Evolutionary conservation across 2,329 filamentous ascomycete genomes (phyloP).

Genomic region (Cladosporium sp.): DNA sequence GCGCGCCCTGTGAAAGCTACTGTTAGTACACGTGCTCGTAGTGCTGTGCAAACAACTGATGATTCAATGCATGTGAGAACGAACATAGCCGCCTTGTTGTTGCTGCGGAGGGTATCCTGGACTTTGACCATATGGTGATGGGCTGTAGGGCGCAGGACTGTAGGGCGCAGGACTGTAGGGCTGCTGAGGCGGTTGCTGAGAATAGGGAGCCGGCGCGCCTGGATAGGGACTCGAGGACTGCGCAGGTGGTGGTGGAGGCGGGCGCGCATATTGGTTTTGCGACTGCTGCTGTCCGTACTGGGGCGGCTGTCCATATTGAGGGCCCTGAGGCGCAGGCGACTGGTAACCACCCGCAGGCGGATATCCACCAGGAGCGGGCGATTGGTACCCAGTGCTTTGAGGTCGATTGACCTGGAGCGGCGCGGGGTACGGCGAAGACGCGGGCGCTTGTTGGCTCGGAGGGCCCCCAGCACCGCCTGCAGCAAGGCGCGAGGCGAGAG

Average conservation of each 20-base stretch:
- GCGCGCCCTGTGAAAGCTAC: conserved; percentile 20
- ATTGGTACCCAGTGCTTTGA: conserved; percentile 23
- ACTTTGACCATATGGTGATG: conserved; percentile 25
- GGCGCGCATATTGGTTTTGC: conserved; percentile 26
- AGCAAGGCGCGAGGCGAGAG: conserved; percentile 25
- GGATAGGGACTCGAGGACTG: conserved; percentile 11
- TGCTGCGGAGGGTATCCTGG: conserved; percentile 23
- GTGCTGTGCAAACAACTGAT: neutral
- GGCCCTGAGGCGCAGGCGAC: conserved; percentile 15
- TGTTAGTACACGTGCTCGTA: conserved; percentile 10
- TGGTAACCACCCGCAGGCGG: conserved; percentile 15
- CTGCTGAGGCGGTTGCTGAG: conserved; percentile 16
- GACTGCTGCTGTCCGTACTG: conserved; percentile 17
- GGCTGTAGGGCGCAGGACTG: conserved; percentile 19
- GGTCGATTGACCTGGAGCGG: conserved; percentile 27
- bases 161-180: conserved; percentile 15
- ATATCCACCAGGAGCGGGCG: conserved; percentile 24
- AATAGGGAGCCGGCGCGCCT: conserved; percentile 14
- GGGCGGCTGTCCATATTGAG: conserved; percentile 9
- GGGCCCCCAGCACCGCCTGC: conserved; percentile 24
- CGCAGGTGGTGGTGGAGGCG: conserved; percentile 20
- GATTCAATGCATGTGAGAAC: conserved; percentile 14
- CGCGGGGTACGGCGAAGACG: conserved; percentile 35
- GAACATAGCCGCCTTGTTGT: conserved; percentile 29
- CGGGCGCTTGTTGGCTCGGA: conserved; percentile 27